Base-by-base conservation (phyloP, 116 monocot species). In the Zostera marina region DNA sequence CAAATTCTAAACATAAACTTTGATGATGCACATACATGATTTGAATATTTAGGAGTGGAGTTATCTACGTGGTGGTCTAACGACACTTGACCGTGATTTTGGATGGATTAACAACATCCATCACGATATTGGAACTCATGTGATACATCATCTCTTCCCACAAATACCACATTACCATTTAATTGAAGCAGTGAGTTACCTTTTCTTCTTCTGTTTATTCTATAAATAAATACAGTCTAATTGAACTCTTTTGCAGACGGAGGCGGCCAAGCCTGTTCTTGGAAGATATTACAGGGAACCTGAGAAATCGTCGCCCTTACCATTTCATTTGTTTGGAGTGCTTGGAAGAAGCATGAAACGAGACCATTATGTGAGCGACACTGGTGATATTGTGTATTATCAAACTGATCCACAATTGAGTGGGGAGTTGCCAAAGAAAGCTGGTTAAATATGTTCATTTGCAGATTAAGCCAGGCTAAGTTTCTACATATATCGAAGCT, bases 101-200 rank as follows among this genome's bases (percentile, higher is more conserved):
- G 91, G 91, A 51, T 82, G 76, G 91, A 74, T 91, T n/a, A 91
- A 91, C 70, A 79, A 77, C 79, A 72, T 91, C 59, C 91, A 91
- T 60, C 91, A 91, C 56, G 85, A 91, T 42, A 91, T 91, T 51
- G 85, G 85, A n/a, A 91, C 85, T 56, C 91, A 91, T 81, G 91
- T 91, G 16, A 82, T 91, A 20, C 91, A 91, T 59, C 91, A 91
- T 47, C 74, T 91, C 59, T 91, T 91, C 67, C 91, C 85, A 11
- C 91, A 91, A 42, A 91, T 91, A 68, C 91, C 91, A 10, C 91
- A 91, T 58, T 91, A 91, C 70, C 41, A 85, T 73, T 60, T 91
- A 42, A 46, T 84, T 20, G 91, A 91, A 77, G 91, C 91, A 8
- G 91, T 91, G 62, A 79, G 79, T 74, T 43, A 81, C 55, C 73